Conservation (phyloP, 257 asterid genomes). For the Prunella vulgaris region DNA sequence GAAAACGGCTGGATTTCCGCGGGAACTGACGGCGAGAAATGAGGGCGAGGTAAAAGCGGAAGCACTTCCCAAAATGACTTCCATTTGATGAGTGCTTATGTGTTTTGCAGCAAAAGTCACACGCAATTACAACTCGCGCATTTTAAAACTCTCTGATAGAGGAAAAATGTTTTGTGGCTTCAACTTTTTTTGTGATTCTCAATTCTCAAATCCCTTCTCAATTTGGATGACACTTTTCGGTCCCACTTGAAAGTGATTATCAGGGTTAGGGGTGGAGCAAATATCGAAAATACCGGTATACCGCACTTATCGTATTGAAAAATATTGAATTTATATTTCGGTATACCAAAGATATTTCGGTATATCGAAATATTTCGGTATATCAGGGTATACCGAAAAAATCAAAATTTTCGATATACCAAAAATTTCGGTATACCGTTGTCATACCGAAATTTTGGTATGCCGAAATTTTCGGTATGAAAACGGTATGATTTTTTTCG, state of each 20-base stretch:
- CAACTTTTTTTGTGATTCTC: neutral
- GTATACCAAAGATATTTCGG: too few species aligned
- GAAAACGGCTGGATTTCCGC: conserved; percentile 20
- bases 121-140: conserved; percentile 17
- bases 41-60: conserved; percentile 26
- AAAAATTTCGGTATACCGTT: too few species aligned
- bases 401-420: too few species aligned
- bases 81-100: conserved; percentile 39
- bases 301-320: too few species aligned
- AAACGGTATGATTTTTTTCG: too few species aligned
- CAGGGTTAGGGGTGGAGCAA: too few species aligned
- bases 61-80: conserved; percentile 39
- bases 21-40: conserved; percentile 20
- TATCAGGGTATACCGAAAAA: too few species aligned
- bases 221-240: conserved; percentile 10
- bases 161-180: conserved; percentile 6
- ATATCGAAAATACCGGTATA: too few species aligned
- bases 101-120: conserved; percentile 29
- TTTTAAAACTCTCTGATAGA: neutral
- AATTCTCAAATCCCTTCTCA: neutral
- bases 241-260: neutral
- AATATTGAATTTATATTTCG: too few species aligned
- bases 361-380: too few species aligned
- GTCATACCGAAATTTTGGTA: too few species aligned
- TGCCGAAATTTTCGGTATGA: too few species aligned